These are phyloP conservation scores for Trichoderma koningii DNA, from an alignment of 2,329 filamentous ascomycete species.

Conservation along the genomic window DNA sequence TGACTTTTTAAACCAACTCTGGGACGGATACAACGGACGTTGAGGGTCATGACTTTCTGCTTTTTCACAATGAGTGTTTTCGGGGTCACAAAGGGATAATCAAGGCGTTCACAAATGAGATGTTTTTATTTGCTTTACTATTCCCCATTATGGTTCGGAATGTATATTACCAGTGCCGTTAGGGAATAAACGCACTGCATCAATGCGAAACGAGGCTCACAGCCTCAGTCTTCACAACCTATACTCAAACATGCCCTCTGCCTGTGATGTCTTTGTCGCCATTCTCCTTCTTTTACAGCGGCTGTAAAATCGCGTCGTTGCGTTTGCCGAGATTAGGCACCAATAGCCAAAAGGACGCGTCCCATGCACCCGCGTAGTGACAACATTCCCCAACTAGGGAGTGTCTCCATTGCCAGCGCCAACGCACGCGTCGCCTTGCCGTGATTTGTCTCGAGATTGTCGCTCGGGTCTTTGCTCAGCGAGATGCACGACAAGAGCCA, in stretches of 20 bases:
- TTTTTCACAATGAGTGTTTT: constrained; percentile 37
- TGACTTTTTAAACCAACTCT: constrained; percentile 11
- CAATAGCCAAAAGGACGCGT: not conserved
- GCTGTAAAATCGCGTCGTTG: not conserved
- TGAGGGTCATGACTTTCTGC: constrained; percentile 46
- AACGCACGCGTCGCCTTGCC: constrained; percentile 44
- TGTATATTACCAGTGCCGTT: constrained; percentile 46
- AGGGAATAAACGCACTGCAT: constrained; percentile 23
- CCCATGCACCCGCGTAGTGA: too few species aligned
- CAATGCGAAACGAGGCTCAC: constrained; percentile 32
- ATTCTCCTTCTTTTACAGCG: not conserved
- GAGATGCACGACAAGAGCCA: too few species aligned
- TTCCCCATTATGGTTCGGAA: constrained; percentile 34
- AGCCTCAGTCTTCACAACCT: constrained; percentile 8
- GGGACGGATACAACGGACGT: constrained; percentile 29
- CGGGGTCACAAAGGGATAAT: constrained; percentile 47
- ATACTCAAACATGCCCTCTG: not conserved
- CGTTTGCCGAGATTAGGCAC: not conserved
- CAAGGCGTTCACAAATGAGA: constrained; percentile 48
- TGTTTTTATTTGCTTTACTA: constrained; percentile 36
- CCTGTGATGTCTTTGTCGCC: not conserved
- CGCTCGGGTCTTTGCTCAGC: too few species aligned
- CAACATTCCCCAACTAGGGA: too few species aligned
- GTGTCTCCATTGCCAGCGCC: constrained; percentile 7
- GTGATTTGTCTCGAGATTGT: constrained; percentile 59